Evolutionary conservation across 1,284 basidiomycete species (phyloP).

Genomic region (Hymenochaete sp.): DNA sequence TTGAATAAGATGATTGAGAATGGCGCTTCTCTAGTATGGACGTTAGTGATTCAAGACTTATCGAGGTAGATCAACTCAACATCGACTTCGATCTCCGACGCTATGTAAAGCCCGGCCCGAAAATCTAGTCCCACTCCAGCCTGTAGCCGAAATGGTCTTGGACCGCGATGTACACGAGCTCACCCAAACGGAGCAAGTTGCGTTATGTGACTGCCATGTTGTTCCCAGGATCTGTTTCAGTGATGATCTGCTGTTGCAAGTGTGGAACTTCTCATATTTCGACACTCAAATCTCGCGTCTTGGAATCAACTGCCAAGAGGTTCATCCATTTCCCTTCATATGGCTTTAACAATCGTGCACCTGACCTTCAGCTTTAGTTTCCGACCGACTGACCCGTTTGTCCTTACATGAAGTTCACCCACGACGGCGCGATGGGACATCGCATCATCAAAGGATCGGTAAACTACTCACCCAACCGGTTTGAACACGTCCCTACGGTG

Average conservation of each 20-base stretch:
- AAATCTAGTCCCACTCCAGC: slow-evolving; percentile 64
- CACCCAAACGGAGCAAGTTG: slow-evolving; percentile 74
- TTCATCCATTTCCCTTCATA: slow-evolving; percentile 21
- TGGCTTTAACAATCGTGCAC: background rate
- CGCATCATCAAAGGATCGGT: slow-evolving; percentile 51
- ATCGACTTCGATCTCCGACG: slow-evolving; percentile 81
- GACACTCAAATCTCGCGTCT: slow-evolving; percentile 72
- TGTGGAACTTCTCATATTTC: slow-evolving; percentile 77
- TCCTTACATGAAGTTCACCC: slow-evolving; percentile 65
- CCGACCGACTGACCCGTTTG: slow-evolving; percentile 80
- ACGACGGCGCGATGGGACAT: slow-evolving; percentile 55
- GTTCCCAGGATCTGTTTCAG: slow-evolving; percentile 79
- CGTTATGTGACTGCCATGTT: slow-evolving; percentile 76
- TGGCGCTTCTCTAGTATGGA: slow-evolving; percentile 66
- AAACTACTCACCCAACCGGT: slow-evolving; percentile 75
- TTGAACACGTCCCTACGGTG: slow-evolving; percentile 42
- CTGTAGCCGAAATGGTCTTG: slow-evolving; percentile 69
- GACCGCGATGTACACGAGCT: slow-evolving; percentile 68
- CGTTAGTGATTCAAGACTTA: slow-evolving; percentile 69
- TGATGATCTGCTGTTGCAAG: slow-evolving; percentile 76
- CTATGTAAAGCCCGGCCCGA: slow-evolving; percentile 81
- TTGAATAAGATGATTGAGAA: slow-evolving; percentile 67
- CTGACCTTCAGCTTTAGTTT: slow-evolving; percentile 36
- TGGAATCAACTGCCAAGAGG: slow-evolving; percentile 66
- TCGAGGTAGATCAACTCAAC: slow-evolving; percentile 57